A percentile compares a stretch with the other conserved stretches of the same genome.
phyloP scores from a whole-genome alignment of 495 filamentous ascomycete species.

The Aspergillus heteromorphus region DNA sequence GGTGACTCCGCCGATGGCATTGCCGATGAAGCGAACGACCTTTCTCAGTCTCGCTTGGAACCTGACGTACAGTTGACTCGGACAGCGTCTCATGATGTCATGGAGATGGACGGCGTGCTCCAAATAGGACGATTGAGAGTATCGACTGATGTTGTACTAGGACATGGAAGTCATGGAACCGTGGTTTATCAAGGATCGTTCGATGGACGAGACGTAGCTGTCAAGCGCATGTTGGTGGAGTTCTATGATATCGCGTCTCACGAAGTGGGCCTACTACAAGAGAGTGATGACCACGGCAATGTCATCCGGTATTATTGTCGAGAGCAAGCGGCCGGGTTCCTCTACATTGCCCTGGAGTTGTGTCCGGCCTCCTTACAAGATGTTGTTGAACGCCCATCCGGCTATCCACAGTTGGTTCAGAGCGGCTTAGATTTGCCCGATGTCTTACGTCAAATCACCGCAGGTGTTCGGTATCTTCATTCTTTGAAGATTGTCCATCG shows the following conservation, averaged over 20 bases:
- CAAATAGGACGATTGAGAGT: slow-evolving; percentile 71
- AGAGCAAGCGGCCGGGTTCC: slow-evolving; percentile 79
- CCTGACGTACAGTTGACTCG: slow-evolving; percentile 47
- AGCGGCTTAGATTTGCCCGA: slow-evolving; percentile 50
- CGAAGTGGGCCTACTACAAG: slow-evolving; percentile 81
- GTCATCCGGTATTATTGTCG: slow-evolving; percentile 95
- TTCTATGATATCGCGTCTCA: slow-evolving; percentile 95
- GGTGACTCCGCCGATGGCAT: slow-evolving; percentile 40
- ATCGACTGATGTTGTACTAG: slow-evolving; percentile 65
- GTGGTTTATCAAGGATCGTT: slow-evolving; percentile 81
- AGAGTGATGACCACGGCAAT: slow-evolving; percentile 93
- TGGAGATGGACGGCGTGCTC: slow-evolving; percentile 47
- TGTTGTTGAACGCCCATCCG: slow-evolving; percentile 65
- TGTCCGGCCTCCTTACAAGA: slow-evolving; percentile 92
- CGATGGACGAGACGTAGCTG: slow-evolving; percentile 86
- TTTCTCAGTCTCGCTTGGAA: slow-evolving; percentile 46
- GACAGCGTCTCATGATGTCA: slow-evolving; percentile 35
- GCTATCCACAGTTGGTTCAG: slow-evolving; percentile 52
- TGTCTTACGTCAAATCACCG: slow-evolving; percentile 79
- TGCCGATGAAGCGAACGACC: slow-evolving; percentile 33
- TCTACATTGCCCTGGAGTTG: slow-evolving; percentile 95
- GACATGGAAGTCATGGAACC: slow-evolving; percentile 79
- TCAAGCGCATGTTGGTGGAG: slow-evolving; percentile 92
- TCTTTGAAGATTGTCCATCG: slow-evolving; percentile 91
- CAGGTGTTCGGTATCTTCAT: slow-evolving; percentile 83